Percentiles rank a stretch among this genome's conserved stretches.
phyloP scores from a whole-genome alignment of 768 basidiomycete genomes.

The Pholiota conissans region DNA sequence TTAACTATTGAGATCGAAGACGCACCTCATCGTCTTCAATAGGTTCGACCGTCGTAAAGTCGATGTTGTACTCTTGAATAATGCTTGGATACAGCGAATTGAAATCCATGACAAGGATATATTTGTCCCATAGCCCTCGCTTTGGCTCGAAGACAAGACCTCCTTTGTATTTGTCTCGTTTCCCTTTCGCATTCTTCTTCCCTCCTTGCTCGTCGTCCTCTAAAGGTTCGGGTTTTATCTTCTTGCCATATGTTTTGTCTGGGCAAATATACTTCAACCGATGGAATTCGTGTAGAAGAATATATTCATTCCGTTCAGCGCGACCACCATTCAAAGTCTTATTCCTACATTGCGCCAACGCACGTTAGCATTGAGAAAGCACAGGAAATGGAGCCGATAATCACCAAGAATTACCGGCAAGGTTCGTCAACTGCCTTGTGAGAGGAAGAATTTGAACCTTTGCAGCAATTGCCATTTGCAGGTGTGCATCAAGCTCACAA shows the following conservation, averaged over 20 bases:
- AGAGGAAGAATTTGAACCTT: slow-evolving; percentile 94
- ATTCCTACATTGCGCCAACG: slow-evolving; percentile 59
- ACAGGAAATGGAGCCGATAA: slow-evolving; percentile 15
- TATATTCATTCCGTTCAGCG: slow-evolving; percentile 98
- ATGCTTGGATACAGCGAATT: slow-evolving; percentile 99
- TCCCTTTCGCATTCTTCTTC: slow-evolving; percentile 61
- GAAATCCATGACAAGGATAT: slow-evolving; percentile 99
- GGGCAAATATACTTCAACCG: slow-evolving; percentile 94
- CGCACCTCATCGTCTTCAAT: slow-evolving; percentile 59
- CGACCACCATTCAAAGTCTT: slow-evolving; percentile 96
- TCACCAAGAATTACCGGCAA: slow-evolving; percentile 97
- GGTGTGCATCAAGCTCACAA: slow-evolving; percentile 94
- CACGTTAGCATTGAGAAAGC: neutral
- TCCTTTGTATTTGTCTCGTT: slow-evolving; percentile 96
- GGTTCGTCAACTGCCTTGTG: slow-evolving; percentile 90
- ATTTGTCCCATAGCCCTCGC: slow-evolving; percentile 94
- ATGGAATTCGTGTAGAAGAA: slow-evolving; percentile 97
- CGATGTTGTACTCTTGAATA: slow-evolving; percentile 99
- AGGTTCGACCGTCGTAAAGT: slow-evolving; percentile 93
- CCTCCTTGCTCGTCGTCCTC: slow-evolving; percentile 56
- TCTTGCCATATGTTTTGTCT: slow-evolving; percentile 89
- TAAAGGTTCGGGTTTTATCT: slow-evolving; percentile 51
- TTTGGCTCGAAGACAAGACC: slow-evolving; percentile 98
- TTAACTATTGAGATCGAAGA: neutral
- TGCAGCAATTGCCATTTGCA: slow-evolving; percentile 94